Percentiles rank a stretch among this genome's conserved stretches.
phyloP scores from a whole-genome alignment of 495 filamentous ascomycete genomes.

The Xylaria cubensis region DNA sequence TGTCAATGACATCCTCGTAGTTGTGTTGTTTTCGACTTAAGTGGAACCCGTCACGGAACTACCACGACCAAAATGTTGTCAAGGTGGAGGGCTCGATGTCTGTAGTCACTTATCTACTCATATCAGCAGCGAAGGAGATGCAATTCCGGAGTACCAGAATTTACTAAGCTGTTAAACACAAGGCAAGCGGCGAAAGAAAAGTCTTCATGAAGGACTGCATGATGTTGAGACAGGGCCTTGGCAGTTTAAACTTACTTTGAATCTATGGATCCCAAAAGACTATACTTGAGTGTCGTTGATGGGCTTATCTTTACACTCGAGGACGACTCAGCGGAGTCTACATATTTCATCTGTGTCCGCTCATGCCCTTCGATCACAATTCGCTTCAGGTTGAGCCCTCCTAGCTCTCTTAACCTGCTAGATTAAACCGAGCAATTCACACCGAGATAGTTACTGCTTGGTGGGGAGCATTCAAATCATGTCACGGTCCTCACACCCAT shows the following conservation, averaged over 20 bases:
- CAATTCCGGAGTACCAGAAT: slow-evolving; percentile 6
- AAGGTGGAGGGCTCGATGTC: too few relatives aligned
- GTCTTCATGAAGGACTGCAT: slow-evolving; percentile 2
- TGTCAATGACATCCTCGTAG: neutral
- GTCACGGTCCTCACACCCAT: neutral
- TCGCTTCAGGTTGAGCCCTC: neutral
- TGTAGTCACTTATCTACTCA: neutral
- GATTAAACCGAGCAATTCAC: neutral
- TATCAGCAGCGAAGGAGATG: slow-evolving; percentile 9
- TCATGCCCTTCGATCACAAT: neutral
- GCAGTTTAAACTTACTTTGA: neutral
- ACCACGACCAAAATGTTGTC: too few relatives aligned
- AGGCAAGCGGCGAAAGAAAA: slow-evolving; percentile 1
- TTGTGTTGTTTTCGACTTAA: neutral
- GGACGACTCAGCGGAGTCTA: neutral
- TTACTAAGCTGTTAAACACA: neutral
- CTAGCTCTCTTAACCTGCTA: neutral
- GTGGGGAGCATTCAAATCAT: neutral
- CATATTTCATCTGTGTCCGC: neutral
- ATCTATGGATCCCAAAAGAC: neutral
- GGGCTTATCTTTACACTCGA: neutral
- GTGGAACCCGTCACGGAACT: neutral
- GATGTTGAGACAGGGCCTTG: neutral
- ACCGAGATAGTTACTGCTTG: neutral
- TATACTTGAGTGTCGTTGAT: neutral